phyloP scores from a whole-genome alignment of 2,329 filamentous ascomycete species.

The Ceratocystis ficicola region DNA sequence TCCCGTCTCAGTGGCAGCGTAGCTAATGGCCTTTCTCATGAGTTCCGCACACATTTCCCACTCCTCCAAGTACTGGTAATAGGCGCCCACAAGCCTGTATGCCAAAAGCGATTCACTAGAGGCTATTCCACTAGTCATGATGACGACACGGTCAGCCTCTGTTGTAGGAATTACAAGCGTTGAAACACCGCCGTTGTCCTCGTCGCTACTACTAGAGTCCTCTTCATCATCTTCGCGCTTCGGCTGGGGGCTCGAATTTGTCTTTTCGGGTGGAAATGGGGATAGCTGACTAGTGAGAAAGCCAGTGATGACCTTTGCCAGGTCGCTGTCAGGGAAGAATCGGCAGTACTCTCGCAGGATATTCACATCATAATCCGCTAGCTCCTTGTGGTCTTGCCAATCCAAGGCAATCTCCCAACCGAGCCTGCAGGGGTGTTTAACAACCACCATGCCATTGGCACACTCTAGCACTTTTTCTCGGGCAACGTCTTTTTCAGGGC shows the following conservation, averaged over 20 bases:
- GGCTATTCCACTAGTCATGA: slow-evolving; percentile 65
- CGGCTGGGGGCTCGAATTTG: slow-evolving; percentile 19
- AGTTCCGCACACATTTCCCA: slow-evolving; percentile 69
- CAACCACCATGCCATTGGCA: slow-evolving; percentile 87
- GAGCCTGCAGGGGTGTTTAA: slow-evolving; percentile 77
- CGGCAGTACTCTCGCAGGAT: slow-evolving; percentile 69
- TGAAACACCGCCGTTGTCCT: slow-evolving; percentile 44
- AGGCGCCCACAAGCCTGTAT: slow-evolving; percentile 70
- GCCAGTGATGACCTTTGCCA: slow-evolving; percentile 68
- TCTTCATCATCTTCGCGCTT: slow-evolving; percentile 35
- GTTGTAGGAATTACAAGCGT: slow-evolving; percentile 48
- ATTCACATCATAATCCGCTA: slow-evolving; percentile 64
- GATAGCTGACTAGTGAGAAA: slow-evolving; percentile 76
- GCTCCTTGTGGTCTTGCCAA: slow-evolving; percentile 67
- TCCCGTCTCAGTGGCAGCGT: slow-evolving; percentile 46
- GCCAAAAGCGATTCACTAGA: slow-evolving; percentile 62
- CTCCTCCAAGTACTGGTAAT: slow-evolving; percentile 75
- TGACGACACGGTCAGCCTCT: slow-evolving; percentile 64
- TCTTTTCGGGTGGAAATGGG: slow-evolving; percentile 50
- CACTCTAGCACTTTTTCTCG: slow-evolving; percentile 61
- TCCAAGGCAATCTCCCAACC: slow-evolving; percentile 88
- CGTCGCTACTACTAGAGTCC: slow-evolving; percentile 40
- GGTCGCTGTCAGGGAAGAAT: slow-evolving; percentile 73
- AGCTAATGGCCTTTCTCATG: slow-evolving; percentile 58
- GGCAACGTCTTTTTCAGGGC: slow-evolving; percentile 55